phyloP scores from a whole-genome alignment of 176 grass and related monocot genomes.

The Microstegium vimineum region DNA sequence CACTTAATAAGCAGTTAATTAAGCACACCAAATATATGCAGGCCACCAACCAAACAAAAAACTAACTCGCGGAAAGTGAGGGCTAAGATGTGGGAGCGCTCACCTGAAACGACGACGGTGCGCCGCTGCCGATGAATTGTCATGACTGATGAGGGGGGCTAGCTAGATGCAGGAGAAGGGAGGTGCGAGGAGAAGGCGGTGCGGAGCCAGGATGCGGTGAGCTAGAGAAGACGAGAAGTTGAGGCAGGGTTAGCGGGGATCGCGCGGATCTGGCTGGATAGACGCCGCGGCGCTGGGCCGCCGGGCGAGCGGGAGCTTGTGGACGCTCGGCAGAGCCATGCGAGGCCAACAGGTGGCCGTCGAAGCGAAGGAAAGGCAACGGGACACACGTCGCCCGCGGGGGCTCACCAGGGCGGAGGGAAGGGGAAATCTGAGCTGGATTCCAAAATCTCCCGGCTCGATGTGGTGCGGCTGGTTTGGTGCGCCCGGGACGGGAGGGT shows the following conservation, averaged over 20 bases:
- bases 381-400: constrained; percentile 22
- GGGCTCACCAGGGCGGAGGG: background rate
- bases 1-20: no score
- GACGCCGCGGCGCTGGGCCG: background rate
- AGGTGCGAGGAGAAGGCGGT: no score
- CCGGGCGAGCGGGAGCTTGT: background rate
- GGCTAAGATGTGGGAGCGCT: background rate
- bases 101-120: constrained; percentile 19
- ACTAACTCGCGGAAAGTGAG: background rate
- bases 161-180: no score
- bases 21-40: background rate
- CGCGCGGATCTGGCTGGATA: constrained; percentile 6
- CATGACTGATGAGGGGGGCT: background rate
- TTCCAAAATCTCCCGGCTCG: background rate
- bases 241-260: background rate
- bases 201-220: background rate
- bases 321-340: background rate
- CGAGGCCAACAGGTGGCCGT: constrained; percentile 16
- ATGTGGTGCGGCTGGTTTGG: background rate
- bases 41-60: background rate
- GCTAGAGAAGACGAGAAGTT: no score
- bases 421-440: constrained; percentile 14
- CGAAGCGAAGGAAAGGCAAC: background rate
- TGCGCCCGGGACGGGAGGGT: background rate
- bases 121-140: background rate